These are phyloP conservation scores for Plantago rigida DNA, from an alignment of 305 asterid genomes.

Conservation along the genomic window DNA sequence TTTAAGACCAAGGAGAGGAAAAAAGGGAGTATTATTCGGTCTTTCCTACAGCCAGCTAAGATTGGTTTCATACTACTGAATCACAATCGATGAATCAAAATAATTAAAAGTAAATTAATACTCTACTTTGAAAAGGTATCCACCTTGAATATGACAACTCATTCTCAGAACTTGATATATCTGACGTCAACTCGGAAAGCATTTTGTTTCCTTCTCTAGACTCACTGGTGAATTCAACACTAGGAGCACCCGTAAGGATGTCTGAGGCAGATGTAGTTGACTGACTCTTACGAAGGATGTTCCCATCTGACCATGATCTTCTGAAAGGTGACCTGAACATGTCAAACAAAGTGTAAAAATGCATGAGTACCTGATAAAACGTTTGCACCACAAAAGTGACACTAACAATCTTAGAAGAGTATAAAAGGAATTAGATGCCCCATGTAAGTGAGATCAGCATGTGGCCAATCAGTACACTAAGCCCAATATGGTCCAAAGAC, in stretches of 20 bases:
- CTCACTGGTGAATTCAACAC: constrained; percentile 32
- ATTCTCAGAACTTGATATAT: constrained; percentile 45
- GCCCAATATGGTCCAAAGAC: too few species aligned
- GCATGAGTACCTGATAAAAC: background rate
- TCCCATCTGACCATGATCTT: constrained; percentile 88
- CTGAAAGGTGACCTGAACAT: constrained; percentile 52
- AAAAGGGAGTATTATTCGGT: background rate
- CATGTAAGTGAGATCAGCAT: too few species aligned
- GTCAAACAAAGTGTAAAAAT: constrained; percentile 24
- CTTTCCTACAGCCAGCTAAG: constrained; percentile 15
- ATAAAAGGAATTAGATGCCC: background rate
- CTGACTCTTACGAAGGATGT: constrained; percentile 54
- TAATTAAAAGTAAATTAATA: constrained; percentile 13
- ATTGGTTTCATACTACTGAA: background rate
- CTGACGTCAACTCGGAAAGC: constrained; percentile 62
- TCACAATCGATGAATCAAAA: constrained; percentile 17
- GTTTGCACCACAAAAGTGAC: background rate
- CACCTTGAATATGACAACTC: constrained; percentile 66
- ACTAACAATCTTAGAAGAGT: background rate
- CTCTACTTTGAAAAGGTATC: constrained; percentile 22
- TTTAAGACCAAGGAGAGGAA: constrained; percentile 2
- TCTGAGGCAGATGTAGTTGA: constrained; percentile 42
- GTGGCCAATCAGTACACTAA: too few species aligned
- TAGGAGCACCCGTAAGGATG: constrained; percentile 32
- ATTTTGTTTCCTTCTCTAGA: constrained; percentile 41